phyloP scores from a whole-genome alignment of 1,284 basidiomycete species.

The Melampsora larici-populina region DNA sequence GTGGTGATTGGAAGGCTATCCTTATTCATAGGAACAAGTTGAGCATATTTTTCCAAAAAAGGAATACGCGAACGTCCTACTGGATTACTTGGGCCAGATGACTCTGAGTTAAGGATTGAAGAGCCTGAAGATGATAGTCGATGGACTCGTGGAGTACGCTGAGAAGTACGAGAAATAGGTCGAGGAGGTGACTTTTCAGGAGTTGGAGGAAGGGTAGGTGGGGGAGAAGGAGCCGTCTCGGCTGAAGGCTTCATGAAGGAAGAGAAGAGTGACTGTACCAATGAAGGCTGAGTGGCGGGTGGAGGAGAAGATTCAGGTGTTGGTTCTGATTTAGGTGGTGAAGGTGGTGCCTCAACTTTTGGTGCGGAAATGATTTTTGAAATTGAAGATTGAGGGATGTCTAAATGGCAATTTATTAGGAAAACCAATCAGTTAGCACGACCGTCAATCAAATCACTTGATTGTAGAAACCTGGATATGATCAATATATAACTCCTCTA shows the following conservation, averaged over 20 bases:
- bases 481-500: too few species aligned
- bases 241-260: neutral
- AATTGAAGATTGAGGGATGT: neutral
- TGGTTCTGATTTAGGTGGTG: neutral
- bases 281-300: neutral
- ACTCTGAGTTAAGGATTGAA: constrained; percentile 1
- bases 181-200: neutral
- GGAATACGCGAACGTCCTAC: constrained; percentile 10
- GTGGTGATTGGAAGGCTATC: neutral
- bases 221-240: neutral
- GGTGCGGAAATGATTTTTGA: neutral
- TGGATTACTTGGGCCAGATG: neutral
- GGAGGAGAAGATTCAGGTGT: neutral
- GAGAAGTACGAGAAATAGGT: neutral
- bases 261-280: constrained; percentile 2
- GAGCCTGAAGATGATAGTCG: constrained; percentile 6
- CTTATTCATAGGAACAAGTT: constrained; percentile 3
- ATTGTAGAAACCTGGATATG: too few species aligned
- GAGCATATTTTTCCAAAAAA: constrained; percentile 29
- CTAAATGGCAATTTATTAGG: neutral
- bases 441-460: too few species aligned
- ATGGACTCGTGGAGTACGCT: neutral
- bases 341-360: neutral
- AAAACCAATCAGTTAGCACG: too few species aligned
- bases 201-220: neutral